Base-by-base conservation (phyloP, 2,329 filamentous ascomycete genomes). In the Talaromyces marneffei region DNA sequence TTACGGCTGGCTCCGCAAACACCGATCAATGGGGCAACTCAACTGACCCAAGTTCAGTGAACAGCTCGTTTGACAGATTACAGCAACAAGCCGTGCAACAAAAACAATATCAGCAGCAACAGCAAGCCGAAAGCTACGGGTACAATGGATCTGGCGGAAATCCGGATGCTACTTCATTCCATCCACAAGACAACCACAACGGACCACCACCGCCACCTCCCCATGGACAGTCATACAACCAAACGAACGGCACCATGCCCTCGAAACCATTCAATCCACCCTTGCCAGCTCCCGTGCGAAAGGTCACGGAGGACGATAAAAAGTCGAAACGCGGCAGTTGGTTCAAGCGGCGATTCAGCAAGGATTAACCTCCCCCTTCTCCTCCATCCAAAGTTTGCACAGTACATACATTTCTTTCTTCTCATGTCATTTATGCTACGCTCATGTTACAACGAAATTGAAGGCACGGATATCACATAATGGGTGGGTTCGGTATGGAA, bases 1-100 rank as follows among this genome's bases (percentile, higher is more conserved):
- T 95, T 48, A 89, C 89, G 39, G 91, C 90, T 12, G 88, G 67
- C 18, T 87, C 87, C 10, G 87, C 86, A 67, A 87, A 65, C 59
- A 80, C 80, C 58, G 92, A 96, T 62, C 87, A 87, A 12, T 87
- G 85, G 71, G 87, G 87, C 60, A 92, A 94, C 74, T 87, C 88
- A 66, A 96, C 91, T 63, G 92, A 96, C 71, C 92, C 90, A 78
- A 94, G 90, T 77, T 96, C 92, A 71, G 90, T 96, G 71, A 96
- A 96, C 77, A 95, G 91, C 77, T 96, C 91, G 1, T 85, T 95
- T 67, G 91, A 96, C 71, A 87, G 91, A 64, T 79, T 87, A 25
- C 78, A 81, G 62, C 83, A 86, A 18, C 58, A 60, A 10, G 46
- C 48, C 6, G 46, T 29, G 57, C 72, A 74, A 52, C 64, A 75